Evolutionary conservation across 2,329 filamentous ascomycete genomes (phyloP).

Genomic region (Xylaria sp.): DNA sequence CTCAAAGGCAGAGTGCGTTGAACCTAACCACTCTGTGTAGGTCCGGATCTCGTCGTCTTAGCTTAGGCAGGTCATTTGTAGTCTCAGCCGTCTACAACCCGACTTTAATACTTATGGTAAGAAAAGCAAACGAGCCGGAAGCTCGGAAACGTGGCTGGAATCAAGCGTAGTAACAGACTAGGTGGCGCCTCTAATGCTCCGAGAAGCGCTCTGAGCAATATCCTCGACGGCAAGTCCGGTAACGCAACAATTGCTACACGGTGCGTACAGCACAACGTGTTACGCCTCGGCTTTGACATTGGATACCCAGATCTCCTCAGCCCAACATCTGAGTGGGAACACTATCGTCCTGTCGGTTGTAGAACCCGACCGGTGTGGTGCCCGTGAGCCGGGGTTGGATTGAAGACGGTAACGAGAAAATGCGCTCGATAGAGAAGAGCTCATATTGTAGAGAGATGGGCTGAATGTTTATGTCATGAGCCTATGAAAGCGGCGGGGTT

Average conservation of each 20-base stretch:
- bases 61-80: too few species aligned
- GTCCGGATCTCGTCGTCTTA: background rate
- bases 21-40: background rate
- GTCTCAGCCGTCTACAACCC: background rate
- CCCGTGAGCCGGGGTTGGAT: background rate
- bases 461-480: constrained; percentile 1
- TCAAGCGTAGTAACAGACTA: background rate
- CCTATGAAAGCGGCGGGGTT: constrained; percentile 3
- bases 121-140: background rate
- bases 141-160: background rate
- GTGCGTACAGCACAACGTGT: background rate
- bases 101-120: background rate
- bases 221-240: background rate
- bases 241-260: background rate
- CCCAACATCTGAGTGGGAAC: background rate
- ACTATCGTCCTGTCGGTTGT: background rate
- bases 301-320: background rate
- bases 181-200: background rate
- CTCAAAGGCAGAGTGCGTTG: too few species aligned
- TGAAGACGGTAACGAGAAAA: background rate
- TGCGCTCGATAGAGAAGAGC: background rate
- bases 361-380: constrained; percentile 10
- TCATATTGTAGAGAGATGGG: background rate
- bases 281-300: background rate
- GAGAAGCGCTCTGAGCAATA: background rate